A percentile compares a stretch with the other conserved stretches of the same genome.
These are phyloP conservation scores for Thelonectria blattea DNA, from an alignment of 2,329 filamentous ascomycete species.

Conservation along the genomic window DNA sequence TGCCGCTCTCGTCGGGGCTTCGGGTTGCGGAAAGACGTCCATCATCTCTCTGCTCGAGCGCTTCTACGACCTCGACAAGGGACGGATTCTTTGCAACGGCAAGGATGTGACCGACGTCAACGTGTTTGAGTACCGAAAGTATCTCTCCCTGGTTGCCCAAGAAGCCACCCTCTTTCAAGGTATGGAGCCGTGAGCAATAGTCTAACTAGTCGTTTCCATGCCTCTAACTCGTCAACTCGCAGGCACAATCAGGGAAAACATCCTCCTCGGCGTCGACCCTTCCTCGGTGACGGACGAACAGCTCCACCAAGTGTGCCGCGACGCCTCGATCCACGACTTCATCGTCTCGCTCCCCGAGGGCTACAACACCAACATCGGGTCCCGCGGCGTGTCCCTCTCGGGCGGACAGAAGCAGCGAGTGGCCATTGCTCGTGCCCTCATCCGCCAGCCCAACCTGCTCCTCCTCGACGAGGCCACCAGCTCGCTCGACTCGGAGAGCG, in stretches of 20 bases:
- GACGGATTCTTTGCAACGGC: slow-evolving; percentile 69
- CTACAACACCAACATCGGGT: slow-evolving; percentile 71
- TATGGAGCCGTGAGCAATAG: slow-evolving; percentile 23
- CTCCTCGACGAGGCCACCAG: slow-evolving; percentile 77
- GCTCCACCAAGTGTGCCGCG: slow-evolving; percentile 59
- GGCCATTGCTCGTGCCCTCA: slow-evolving; percentile 71
- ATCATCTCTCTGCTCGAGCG: slow-evolving; percentile 69
- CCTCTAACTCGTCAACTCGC: background rate
- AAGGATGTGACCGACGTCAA: slow-evolving; percentile 64
- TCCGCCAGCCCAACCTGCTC: slow-evolving; percentile 68
- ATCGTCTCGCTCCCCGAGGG: slow-evolving; percentile 70
- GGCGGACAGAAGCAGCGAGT: slow-evolving; percentile 77
- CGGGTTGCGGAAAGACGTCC: slow-evolving; percentile 75
- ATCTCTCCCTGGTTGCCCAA: slow-evolving; percentile 75
- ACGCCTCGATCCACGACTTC: slow-evolving; percentile 75
- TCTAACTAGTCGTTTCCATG: background rate
- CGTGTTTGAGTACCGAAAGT: slow-evolving; percentile 65
- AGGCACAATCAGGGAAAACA: slow-evolving; percentile 71
- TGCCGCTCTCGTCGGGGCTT: slow-evolving; percentile 72
- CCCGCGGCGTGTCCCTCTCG: slow-evolving; percentile 68
- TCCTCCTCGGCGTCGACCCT: slow-evolving; percentile 67
- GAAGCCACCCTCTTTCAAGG: slow-evolving; percentile 76
- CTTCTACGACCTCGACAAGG: slow-evolving; percentile 73
- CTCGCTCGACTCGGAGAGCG: slow-evolving; percentile 68
- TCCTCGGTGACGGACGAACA: slow-evolving; percentile 57